Evolutionary conservation across 495 filamentous ascomycete genomes (phyloP), one percentile per base, ranked within the genome.

Genomic region (Cercophora sp.): DNA sequence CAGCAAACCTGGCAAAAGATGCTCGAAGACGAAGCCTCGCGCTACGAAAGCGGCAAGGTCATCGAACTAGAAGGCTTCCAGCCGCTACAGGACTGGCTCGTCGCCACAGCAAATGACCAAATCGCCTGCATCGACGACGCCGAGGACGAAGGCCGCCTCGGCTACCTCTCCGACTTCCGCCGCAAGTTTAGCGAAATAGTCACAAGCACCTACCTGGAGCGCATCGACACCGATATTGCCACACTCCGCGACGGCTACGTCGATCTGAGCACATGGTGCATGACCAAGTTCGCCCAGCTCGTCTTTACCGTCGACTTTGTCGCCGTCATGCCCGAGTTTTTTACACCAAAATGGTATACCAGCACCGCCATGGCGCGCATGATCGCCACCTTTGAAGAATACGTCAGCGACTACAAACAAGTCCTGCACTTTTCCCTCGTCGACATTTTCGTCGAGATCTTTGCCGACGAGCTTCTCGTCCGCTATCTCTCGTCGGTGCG

Each of bases 41-140:
- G 81, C 58, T 89, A 88, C 64, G 79, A 82, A 55, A 65, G 67
- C 6, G 78, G 79, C 22, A 75, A 71, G 36, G 77, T 83, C 8
- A 76, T 84, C 9, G 85, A 88, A 45, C 60, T 84, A 19, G 94
- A 97, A 54, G 87, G 88, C 4, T 79, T 94, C 43, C 85, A 88
- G 61, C 67, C 83, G 8, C 69, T 96, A 26, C 89, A 96, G 70
- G 91, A 96, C 68, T 97, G 91, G 87, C 81, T 97, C 36, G 80
- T 97, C 19, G 91, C 92, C n/a, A 87, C 94, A 44, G 93, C 93
- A 53, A 99, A 97, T 70, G 93, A 99, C 69, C 93, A 99, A 65
- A 96, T 99, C 59, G 88, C 88, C 48, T 95, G 89, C 69, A 96
- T 96, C 63, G 91, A 96, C 64, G 93, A 96, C 65, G 81, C 80